phyloP scores from a whole-genome alignment of 331 rosid genomes.

The Arachis monticola region DNA sequence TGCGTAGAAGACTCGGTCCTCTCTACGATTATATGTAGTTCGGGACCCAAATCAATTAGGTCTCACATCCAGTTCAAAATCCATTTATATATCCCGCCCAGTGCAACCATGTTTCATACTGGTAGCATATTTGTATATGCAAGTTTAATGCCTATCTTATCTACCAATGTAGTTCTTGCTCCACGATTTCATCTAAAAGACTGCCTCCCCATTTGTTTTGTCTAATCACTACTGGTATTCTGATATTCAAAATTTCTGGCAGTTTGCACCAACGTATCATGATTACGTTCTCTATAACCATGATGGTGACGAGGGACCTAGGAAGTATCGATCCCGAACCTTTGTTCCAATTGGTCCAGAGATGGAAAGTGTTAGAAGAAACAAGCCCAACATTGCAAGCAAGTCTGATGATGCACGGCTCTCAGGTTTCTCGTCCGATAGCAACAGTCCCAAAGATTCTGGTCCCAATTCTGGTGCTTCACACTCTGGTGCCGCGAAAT shows the following conservation, averaged over 20 bases:
- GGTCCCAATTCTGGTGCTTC: constrained; percentile 40
- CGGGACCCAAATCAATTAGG: no score
- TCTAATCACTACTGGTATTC: constrained; percentile 21
- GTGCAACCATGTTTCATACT: background rate
- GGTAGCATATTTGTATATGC: background rate
- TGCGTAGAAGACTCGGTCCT: no score
- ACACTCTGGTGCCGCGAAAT: constrained; percentile 51
- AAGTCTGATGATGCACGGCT: constrained; percentile 76
- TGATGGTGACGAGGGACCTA: constrained; percentile 77
- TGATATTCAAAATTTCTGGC: constrained; percentile 40
- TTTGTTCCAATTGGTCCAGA: constrained; percentile 93
- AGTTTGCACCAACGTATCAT: constrained; percentile 97
- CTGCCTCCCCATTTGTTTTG: constrained; percentile 18
- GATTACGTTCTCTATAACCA: constrained; percentile 93
- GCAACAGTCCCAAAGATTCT: constrained; percentile 53
- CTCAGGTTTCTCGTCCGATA: constrained; percentile 59
- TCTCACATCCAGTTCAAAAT: no score
- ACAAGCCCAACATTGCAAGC: constrained; percentile 68
- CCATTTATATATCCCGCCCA: background rate
- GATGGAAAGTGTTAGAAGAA: constrained; percentile 87
- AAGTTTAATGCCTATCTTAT: constrained; percentile 4
- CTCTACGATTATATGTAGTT: no score
- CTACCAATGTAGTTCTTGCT: constrained; percentile 5
- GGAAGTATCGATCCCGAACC: constrained; percentile 87
- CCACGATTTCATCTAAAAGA: background rate